A percentile compares a stretch with the other conserved stretches of the same genome.
phyloP scores from a whole-genome alignment of 2,329 filamentous ascomycete species.

The Apiospora kogelbergensis region DNA sequence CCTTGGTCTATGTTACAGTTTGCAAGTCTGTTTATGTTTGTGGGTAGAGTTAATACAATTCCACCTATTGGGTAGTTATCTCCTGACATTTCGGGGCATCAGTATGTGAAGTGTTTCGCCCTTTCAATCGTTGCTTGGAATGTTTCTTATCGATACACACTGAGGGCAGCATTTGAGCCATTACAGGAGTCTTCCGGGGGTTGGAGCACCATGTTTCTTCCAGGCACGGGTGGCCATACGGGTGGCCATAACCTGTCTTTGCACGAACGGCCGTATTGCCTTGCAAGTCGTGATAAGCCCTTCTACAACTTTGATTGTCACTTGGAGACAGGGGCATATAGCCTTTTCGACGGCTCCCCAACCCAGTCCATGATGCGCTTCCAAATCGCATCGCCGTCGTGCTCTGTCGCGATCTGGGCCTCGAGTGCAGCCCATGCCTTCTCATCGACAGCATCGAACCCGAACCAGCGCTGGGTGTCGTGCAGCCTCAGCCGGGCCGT shows the following conservation, averaged over 20 bases:
- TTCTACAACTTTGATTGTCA: constrained; percentile 3
- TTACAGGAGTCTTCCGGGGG: too few relatives aligned
- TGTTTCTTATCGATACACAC: too few relatives aligned
- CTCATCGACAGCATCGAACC: constrained; percentile 30
- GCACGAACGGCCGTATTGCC: not conserved
- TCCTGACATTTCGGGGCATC: too few relatives aligned
- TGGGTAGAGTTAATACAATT: too few relatives aligned
- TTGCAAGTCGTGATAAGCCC: not conserved
- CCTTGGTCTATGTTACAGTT: not conserved
- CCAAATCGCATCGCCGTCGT: constrained; percentile 40
- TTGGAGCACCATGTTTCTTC: not conserved
- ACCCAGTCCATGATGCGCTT: constrained; percentile 33
- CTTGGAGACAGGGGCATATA: not conserved
- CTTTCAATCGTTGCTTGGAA: too few relatives aligned
- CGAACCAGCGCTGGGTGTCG: constrained; percentile 37
- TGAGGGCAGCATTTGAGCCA: too few relatives aligned
- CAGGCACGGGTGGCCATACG: not conserved
- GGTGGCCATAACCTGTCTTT: not conserved
- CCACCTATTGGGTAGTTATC: too few relatives aligned
- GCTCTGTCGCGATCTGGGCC: constrained; percentile 28
- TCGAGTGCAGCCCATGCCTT: constrained; percentile 28
- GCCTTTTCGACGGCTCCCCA: not conserved
- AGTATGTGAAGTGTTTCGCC: too few relatives aligned
- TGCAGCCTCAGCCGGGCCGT: constrained; percentile 38
- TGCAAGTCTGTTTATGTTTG: not conserved